A percentile compares a stretch with the other conserved stretches of the same genome.
phyloP scores from a whole-genome alignment of 2,329 filamentous ascomycete genomes.

The Penicillium sp. region DNA sequence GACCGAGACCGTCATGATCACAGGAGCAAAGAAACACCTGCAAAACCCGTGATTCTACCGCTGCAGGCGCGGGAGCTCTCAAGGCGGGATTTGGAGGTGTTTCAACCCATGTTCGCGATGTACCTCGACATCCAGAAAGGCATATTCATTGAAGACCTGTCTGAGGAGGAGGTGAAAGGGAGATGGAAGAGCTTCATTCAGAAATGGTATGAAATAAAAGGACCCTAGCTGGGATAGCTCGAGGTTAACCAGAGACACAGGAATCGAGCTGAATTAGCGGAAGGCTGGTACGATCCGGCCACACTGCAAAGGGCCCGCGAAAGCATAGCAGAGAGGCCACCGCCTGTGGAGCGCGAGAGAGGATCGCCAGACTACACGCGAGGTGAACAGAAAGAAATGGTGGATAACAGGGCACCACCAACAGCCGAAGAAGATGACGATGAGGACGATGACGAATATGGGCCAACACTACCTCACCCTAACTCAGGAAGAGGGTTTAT shows the following conservation, averaged over 20 bases:
- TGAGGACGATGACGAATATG: slow-evolving; percentile 58
- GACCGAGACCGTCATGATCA: slow-evolving; percentile 28
- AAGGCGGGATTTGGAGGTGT: slow-evolving; percentile 66
- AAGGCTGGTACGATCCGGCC: slow-evolving; percentile 89
- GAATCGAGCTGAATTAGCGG: slow-evolving; percentile 82
- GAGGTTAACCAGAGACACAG: slow-evolving; percentile 47
- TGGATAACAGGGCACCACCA: slow-evolving; percentile 1
- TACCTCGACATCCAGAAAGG: slow-evolving; percentile 90
- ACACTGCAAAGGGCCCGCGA: slow-evolving; percentile 59
- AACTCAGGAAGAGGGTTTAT: slow-evolving; percentile 13
- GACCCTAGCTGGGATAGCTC: neutral
- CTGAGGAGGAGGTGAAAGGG: slow-evolving; percentile 73
- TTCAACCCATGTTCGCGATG: slow-evolving; percentile 72
- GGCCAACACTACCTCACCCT: slow-evolving; percentile 50
- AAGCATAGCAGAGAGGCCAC: slow-evolving; percentile 15
- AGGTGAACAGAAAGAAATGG: slow-evolving; percentile 11
- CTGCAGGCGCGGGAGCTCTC: slow-evolving; percentile 65
- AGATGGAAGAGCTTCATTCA: slow-evolving; percentile 91
- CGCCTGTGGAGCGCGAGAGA: neutral
- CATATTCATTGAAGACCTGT: slow-evolving; percentile 66
- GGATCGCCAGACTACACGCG: slow-evolving; percentile 26
- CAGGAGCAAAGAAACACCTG: slow-evolving; percentile 14
- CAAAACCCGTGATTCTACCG: slow-evolving; percentile 54
- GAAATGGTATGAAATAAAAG: slow-evolving; percentile 66
- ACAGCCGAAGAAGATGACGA: slow-evolving; percentile 22